phyloP scores from a whole-genome alignment of 2,329 filamentous ascomycete species.

The Aspergillus pseudonomiae region DNA sequence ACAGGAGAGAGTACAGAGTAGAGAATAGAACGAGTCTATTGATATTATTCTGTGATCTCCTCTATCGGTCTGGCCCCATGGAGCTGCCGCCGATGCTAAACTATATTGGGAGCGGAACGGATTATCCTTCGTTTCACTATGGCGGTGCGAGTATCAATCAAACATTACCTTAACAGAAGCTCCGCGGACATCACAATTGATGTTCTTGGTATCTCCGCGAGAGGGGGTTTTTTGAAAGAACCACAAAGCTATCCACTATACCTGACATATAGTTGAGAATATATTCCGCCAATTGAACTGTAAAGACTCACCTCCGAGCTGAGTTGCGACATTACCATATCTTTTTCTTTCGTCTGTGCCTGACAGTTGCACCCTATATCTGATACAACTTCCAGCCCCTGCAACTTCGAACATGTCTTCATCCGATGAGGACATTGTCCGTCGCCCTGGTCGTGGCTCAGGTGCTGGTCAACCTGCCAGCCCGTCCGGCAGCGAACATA shows the following conservation, averaged over 20 bases:
- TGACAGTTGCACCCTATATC: not conserved
- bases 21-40: slow-evolving; percentile 8
- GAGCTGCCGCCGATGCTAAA: slow-evolving; percentile 24
- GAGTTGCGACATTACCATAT: not conserved
- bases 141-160: not conserved
- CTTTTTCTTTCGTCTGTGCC: not conserved
- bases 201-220: not conserved
- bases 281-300: not conserved
- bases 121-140: slow-evolving; percentile 25
- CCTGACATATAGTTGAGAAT: not conserved
- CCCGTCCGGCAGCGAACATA: slow-evolving; percentile 27
- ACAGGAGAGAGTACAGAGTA: not conserved
- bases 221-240: not conserved
- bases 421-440: slow-evolving; percentile 42
- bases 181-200: slow-evolving; percentile 6
- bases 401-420: slow-evolving; percentile 34
- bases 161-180: slow-evolving; percentile 1
- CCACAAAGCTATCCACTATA: not conserved
- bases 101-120: slow-evolving; percentile 27
- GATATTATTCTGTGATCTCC: slow-evolving; percentile 14
- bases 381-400: not conserved
- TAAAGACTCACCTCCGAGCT: not conserved
- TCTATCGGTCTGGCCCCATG: slow-evolving; percentile 25
- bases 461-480: slow-evolving; percentile 27
- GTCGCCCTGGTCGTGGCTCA: slow-evolving; percentile 35